Evolutionary conservation across 2,329 filamentous ascomycete genomes (phyloP).

Genomic region (Lachnellula cervina): DNA sequence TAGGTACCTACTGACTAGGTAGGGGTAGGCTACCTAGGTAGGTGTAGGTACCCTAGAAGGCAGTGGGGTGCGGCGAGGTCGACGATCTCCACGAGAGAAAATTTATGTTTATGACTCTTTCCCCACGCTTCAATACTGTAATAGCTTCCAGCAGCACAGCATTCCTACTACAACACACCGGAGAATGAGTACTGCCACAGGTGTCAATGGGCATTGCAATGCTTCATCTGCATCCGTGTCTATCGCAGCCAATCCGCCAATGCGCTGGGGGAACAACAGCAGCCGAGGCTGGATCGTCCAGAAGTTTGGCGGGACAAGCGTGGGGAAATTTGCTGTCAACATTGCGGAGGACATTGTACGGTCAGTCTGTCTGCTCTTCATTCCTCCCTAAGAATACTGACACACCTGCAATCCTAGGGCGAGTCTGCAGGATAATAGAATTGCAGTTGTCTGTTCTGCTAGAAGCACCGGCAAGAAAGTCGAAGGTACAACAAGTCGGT

Average conservation of each 20-base stretch:
- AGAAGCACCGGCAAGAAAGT: constrained; percentile 91
- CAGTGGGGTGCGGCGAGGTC: too few relatives aligned
- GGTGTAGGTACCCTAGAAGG: too few relatives aligned
- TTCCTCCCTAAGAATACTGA: constrained; percentile 1
- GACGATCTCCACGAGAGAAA: too few relatives aligned
- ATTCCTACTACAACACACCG: constrained; percentile 1
- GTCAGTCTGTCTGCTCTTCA: constrained; percentile 33
- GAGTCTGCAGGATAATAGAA: constrained; percentile 61
- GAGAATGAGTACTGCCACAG: constrained; percentile 19
- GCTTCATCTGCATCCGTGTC: neutral
- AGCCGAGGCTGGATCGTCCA: constrained; percentile 70
- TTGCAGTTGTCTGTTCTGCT: constrained; percentile 93
- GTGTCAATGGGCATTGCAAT: constrained; percentile 16
- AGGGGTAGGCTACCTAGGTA: too few relatives aligned
- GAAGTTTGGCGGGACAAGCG: constrained; percentile 92
- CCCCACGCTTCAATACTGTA: constrained; percentile 1
- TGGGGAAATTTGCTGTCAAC: constrained; percentile 85
- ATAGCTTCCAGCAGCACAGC: constrained; percentile 1
- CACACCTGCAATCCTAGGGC: constrained; percentile 38
- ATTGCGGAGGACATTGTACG: constrained; percentile 68
- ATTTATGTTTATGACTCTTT: constrained; percentile 14
- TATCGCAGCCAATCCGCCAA: neutral
- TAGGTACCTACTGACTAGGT: too few relatives aligned
- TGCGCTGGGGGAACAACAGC: constrained; percentile 30
- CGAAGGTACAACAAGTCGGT: constrained; percentile 93